Percentiles rank a stretch among this genome's conserved stretches.
Evolutionary conservation across 2,329 filamentous ascomycete species (phyloP).

Genomic region (Alternaria ventricosa): DNA sequence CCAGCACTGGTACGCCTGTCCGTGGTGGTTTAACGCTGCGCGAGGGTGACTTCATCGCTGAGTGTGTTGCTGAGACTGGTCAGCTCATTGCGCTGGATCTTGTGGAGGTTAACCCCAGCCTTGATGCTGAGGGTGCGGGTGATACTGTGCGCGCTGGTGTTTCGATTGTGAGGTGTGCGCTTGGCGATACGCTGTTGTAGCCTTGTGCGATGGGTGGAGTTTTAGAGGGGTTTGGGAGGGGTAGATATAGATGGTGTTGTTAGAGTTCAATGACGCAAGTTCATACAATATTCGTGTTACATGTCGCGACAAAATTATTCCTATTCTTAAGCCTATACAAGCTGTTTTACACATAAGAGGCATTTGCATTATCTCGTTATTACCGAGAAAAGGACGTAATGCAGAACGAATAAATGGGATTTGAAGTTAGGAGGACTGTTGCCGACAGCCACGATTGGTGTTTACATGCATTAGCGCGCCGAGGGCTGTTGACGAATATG

Average conservation of each 20-base stretch:
- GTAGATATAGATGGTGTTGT: neutral
- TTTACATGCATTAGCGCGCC: no score
- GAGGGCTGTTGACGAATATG: no score
- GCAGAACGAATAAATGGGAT: no score
- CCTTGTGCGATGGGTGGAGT: neutral
- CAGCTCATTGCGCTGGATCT: constrained; percentile 64
- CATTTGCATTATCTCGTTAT: no score
- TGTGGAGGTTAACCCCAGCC: constrained; percentile 61
- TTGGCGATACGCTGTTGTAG: constrained; percentile 88
- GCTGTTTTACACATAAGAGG: no score
- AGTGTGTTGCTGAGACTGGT: constrained; percentile 64
- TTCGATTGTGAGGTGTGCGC: constrained; percentile 86
- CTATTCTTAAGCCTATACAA: accelerated
- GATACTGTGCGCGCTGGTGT: constrained; percentile 92
- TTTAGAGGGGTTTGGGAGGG: neutral
- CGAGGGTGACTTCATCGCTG: constrained; percentile 97
- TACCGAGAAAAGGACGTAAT: no score
- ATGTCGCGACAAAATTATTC: neutral
- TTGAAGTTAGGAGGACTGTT: no score
- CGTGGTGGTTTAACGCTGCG: constrained; percentile 90
- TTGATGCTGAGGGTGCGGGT: constrained; percentile 66
- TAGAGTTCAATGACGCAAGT: neutral
- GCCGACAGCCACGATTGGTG: no score
- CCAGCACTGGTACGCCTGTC: constrained; percentile 93
- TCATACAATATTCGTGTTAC: neutral